Base-by-base conservation (phyloP, 169 alveolate genomes). In the Plasmodium cynomolgi region DNA sequence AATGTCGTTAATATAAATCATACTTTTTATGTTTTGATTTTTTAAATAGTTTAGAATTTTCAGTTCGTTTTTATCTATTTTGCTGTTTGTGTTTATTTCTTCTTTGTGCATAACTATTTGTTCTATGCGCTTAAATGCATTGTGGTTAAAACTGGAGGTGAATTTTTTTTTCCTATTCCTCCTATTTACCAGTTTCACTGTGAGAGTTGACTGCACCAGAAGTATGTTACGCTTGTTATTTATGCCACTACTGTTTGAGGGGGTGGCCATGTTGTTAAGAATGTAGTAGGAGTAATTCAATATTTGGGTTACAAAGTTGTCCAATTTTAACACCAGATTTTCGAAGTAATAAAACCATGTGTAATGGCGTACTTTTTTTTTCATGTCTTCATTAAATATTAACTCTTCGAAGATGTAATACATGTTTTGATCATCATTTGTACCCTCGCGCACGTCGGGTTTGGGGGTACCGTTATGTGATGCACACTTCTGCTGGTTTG, bases 321-420 rank as follows among this genome's bases (percentile, higher is more conserved):
- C 93, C 71, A 86, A 74, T 62, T 75, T 86, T 86, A 86, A 17
- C 50, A 75, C 81, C 44, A 86, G 62, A 77, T 86, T 86, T 77
- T 86, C 93, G 37, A 86, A 86, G 81, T 50, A 86, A 75, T 86
- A 86, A 77, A 86, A 77, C 93, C 93, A 86, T 77, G 93, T 86
- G 58, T 86, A 86, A 33, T 47, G 54, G 33, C 68, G 33, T 79
- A 86, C 50, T 9, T 31, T 86, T 54, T 31, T 86, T 17, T 58
- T 86, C 80, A 86, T 41, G 41, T 86, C 68, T 41, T 86, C 50
- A 75, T 86, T 86, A 31, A 75, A 31, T 75, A 33, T 71, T 86
- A 86, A 86, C 33, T 86, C 85, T 31, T 86, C 93, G 62, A 71
- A 86, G 15, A 86, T 86, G 81, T 39, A 56, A 77, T 86, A 86